Evolutionary conservation across 345 rosid species (phyloP).

Genomic region (Stellera chamaejasme): DNA sequence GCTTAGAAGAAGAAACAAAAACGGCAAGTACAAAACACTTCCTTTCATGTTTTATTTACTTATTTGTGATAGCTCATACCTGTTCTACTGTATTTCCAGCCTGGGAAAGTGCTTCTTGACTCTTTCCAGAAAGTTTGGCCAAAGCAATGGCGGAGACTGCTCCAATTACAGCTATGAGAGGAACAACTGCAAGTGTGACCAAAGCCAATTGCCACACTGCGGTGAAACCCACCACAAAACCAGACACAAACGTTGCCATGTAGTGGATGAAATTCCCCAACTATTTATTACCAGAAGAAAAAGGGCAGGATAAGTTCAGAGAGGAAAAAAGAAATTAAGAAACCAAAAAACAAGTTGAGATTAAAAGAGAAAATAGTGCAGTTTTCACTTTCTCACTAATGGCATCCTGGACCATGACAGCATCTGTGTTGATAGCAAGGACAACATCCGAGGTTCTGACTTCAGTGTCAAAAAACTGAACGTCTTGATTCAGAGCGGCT

Average conservation of each 20-base stretch:
- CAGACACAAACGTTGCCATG: conserved; percentile 89
- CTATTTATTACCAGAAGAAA: conserved; percentile 35
- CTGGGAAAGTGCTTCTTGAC: conserved; percentile 80
- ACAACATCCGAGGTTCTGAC: conserved; percentile 94
- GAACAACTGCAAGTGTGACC: conserved; percentile 94
- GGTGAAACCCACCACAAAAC: conserved; percentile 94
- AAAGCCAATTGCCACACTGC: conserved; percentile 97
- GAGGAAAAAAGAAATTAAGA: conserved; percentile 2
- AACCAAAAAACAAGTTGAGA: not conserved
- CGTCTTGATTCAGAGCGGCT: conserved; percentile 92
- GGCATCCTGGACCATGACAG: conserved; percentile 97
- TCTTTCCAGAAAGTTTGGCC: conserved; percentile 67
- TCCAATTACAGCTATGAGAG: conserved; percentile 91
- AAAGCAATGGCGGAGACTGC: conserved; percentile 72
- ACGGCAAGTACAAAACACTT: not conserved
- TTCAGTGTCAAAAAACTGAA: conserved; percentile 87
- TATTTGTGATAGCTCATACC: conserved; percentile 26
- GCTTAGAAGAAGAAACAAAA: conserved; percentile 22
- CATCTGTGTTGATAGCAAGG: conserved; percentile 82
- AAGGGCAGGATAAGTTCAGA: conserved; percentile 1
- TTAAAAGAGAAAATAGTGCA: not conserved
- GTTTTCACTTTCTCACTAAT: conserved; percentile 84
- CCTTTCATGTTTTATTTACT: not conserved
- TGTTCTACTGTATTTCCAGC: conserved; percentile 94
- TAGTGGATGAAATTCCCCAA: conserved; percentile 95